A percentile compares a stretch with the other conserved stretches of the same genome.
Conservation (phyloP, 768 basidiomycete species). For the Saitozyma podzolica region DNA sequence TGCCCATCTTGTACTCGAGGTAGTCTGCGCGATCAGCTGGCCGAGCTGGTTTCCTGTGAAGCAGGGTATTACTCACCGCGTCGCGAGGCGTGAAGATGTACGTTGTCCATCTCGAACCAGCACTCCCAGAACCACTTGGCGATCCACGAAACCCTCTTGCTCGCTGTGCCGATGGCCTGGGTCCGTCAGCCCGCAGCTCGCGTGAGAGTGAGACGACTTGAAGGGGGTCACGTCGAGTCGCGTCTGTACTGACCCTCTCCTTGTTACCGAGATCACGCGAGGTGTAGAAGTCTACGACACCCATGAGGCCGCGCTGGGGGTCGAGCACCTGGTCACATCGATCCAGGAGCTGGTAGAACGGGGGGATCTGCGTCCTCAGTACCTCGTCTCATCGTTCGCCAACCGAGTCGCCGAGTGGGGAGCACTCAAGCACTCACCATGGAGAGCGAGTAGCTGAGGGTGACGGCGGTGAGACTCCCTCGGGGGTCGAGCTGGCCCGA, state of each 20-base stretch:
- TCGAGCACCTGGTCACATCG: slow-evolving; percentile 66
- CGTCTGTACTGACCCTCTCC: slow-evolving; percentile 16
- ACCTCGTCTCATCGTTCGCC: neutral
- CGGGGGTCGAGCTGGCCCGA: slow-evolving; percentile 57
- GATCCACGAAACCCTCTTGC: slow-evolving; percentile 65
- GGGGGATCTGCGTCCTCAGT: slow-evolving; percentile 57
- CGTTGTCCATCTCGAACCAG: slow-evolving; percentile 58
- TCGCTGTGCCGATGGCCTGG: slow-evolving; percentile 65
- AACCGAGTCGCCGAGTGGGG: neutral
- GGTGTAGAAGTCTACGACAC: slow-evolving; percentile 70
- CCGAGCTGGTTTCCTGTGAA: neutral
- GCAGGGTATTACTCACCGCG: slow-evolving; percentile 49
- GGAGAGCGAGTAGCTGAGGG: slow-evolving; percentile 56
- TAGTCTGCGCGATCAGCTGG: slow-evolving; percentile 56
- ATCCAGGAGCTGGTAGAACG: slow-evolving; percentile 68
- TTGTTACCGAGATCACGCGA: slow-evolving; percentile 44
- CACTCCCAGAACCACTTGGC: slow-evolving; percentile 78
- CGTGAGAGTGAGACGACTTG: slow-evolving; percentile 6
- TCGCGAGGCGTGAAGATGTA: slow-evolving; percentile 58
- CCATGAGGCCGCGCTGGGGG: slow-evolving; percentile 62
- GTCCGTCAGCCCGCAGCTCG: slow-evolving; percentile 27
- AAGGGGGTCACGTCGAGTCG: no score
- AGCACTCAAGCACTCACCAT: slow-evolving; percentile 45
- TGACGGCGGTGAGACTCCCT: slow-evolving; percentile 59
- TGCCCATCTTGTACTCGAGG: slow-evolving; percentile 76